phyloP scores from a whole-genome alignment of 2,329 filamentous ascomycete genomes.

The Arthrobotrys conoides region DNA sequence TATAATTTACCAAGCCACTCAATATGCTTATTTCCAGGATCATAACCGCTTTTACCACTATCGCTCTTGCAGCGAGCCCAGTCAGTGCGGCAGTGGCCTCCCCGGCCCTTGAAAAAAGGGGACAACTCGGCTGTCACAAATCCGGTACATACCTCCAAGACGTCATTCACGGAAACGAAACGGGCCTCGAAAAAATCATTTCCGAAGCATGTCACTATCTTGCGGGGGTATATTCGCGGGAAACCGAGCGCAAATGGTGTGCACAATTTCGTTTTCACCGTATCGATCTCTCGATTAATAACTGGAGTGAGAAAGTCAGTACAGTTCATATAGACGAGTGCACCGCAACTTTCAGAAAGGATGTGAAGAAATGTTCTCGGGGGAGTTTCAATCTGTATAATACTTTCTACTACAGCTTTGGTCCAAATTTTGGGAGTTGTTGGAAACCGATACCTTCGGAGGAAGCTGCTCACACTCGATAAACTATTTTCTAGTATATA shows the following conservation, averaged over 20 bases:
- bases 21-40: not conserved
- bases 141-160: not conserved
- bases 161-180: not conserved
- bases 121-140: not conserved
- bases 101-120: not conserved
- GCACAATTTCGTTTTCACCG: not conserved
- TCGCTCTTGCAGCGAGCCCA: not conserved
- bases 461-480: too few relatives aligned
- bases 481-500: too few relatives aligned
- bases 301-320: not conserved
- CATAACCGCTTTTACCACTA: not conserved
- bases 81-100: not conserved
- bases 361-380: not conserved
- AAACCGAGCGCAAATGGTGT: not conserved
- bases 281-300: not conserved
- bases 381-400: not conserved
- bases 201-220: not conserved
- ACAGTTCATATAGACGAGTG: not conserved
- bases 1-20: not conserved
- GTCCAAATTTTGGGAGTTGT: not conserved
- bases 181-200: not conserved
- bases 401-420: not conserved
- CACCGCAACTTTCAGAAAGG: not conserved
- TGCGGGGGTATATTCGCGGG: not conserved
- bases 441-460: not conserved